Conservation (phyloP, 1,284 basidiomycete genomes). For the Puccinia coronata region DNA sequence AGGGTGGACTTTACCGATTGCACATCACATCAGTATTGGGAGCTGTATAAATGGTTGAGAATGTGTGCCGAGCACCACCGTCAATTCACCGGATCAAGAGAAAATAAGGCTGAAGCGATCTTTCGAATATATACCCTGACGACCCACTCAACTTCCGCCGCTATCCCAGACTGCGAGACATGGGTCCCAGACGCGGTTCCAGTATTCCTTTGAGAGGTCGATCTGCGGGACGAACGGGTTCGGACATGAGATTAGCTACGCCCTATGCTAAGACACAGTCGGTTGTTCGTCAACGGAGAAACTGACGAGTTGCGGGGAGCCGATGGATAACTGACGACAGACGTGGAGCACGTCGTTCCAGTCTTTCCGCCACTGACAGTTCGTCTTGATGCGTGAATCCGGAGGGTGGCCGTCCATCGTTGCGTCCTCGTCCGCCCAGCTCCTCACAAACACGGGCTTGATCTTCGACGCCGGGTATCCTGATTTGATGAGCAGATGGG, state of each 20-base stretch:
- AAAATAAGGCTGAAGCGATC: too few relatives aligned
- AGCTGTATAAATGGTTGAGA: constrained; percentile 57
- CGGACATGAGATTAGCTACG: constrained; percentile 42
- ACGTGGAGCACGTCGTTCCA: constrained; percentile 86
- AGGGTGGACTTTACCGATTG: constrained; percentile 68
- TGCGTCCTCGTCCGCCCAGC: too few relatives aligned
- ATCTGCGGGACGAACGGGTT: constrained; percentile 62
- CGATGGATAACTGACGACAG: constrained; percentile 62
- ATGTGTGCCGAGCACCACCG: too few relatives aligned
- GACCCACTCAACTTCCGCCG: constrained; percentile 63
- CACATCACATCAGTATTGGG: constrained; percentile 95
- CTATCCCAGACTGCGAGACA: constrained; percentile 72
- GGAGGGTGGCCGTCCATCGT: too few relatives aligned
- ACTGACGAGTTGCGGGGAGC: constrained; percentile 63
- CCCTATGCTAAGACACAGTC: neutral
- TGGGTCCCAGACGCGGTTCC: constrained; percentile 83
- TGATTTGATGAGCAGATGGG: too few relatives aligned
- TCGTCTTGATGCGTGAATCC: too few relatives aligned
- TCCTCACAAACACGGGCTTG: too few relatives aligned
- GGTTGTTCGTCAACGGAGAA: constrained; percentile 60
- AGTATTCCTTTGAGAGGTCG: constrained; percentile 82
- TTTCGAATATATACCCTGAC: neutral
- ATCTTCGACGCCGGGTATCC: too few relatives aligned
- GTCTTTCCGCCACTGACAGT: constrained; percentile 93
- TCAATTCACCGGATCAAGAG: too few relatives aligned